Conservation (phyloP, 2,329 filamentous ascomycete species). For the Colletotrichum phormii region DNA sequence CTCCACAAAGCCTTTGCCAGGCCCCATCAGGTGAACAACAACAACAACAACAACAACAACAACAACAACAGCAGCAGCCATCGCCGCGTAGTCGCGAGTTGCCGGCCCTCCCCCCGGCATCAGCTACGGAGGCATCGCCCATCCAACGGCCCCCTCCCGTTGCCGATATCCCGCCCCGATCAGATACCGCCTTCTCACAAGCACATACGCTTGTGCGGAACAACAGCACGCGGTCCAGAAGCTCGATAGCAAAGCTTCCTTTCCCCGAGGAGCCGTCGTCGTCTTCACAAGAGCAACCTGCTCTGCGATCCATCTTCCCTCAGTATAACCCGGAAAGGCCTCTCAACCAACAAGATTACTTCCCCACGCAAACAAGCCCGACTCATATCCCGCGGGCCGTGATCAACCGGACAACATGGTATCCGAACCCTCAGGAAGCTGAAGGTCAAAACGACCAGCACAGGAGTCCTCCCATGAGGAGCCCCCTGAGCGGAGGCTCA, state of each 20-base stretch:
- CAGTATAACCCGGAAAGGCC: conserved; percentile 76
- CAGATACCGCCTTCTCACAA: conserved; percentile 64
- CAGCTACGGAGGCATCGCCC: conserved; percentile 22
- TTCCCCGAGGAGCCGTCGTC: conserved; percentile 49
- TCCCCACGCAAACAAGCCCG: conserved; percentile 73
- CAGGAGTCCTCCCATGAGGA: conserved; percentile 24
- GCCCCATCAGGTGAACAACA: conserved; percentile 23
- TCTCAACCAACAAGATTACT: conserved; percentile 77
- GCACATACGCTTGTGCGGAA: conserved; percentile 61
- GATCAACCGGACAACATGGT: conserved; percentile 75
- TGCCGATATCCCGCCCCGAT: conserved; percentile 56
- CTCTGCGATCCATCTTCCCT: conserved; percentile 80
- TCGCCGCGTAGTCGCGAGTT: conserved; percentile 25
- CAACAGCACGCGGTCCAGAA: conserved; percentile 62
- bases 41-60: conserved; percentile 20
- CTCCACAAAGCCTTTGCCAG: conserved; percentile 41
- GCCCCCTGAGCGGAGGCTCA: conserved; percentile 19
- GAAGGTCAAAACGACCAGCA: conserved; percentile 39
- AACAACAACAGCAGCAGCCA: conserved; percentile 18
- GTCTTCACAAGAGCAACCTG: conserved; percentile 43
- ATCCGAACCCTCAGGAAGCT: conserved; percentile 46
- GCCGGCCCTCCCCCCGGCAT: conserved; percentile 29
- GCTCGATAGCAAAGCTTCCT: conserved; percentile 68
- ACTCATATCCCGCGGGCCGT: conserved; percentile 72
- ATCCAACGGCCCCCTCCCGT: conserved; percentile 55